Conservation (phyloP, 768 basidiomycete genomes). For the Pleurotus salmoneostramineus region DNA sequence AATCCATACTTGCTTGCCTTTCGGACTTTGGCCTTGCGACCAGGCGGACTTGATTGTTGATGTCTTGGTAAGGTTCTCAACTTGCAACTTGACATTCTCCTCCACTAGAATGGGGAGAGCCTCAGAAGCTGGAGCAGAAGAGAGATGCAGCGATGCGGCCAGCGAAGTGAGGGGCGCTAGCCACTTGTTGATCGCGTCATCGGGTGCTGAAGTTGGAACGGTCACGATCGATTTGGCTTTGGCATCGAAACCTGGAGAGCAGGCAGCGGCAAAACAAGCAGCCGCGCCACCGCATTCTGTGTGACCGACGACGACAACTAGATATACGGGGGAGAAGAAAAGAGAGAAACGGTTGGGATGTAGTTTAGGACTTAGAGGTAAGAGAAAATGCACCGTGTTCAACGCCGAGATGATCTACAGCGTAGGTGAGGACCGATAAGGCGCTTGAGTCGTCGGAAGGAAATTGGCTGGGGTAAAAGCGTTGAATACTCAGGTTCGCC, state of each 20-base stretch:
- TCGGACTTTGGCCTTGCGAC: constrained; percentile 11
- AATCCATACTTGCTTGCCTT: constrained; percentile 19
- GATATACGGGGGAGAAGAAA: constrained; percentile 6
- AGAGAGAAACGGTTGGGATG: constrained; percentile 4
- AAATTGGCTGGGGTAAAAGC: constrained; percentile 43
- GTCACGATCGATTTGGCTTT: constrained; percentile 10
- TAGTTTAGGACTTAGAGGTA: neutral
- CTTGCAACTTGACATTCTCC: constrained; percentile 38
- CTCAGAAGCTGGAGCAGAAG: constrained; percentile 12
- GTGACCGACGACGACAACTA: constrained; percentile 69
- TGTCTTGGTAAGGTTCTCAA: constrained; percentile 25
- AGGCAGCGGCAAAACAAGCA: constrained; percentile 31
- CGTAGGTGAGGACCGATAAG: constrained; percentile 55
- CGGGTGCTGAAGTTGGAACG: constrained; percentile 13
- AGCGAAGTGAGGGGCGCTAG: constrained; percentile 47
- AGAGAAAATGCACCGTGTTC: constrained; percentile 46
- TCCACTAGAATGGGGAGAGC: constrained; percentile 30
- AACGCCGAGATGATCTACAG: constrained; percentile 49
- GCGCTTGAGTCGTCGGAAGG: constrained; percentile 56
- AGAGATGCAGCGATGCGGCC: constrained; percentile 31
- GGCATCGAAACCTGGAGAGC: constrained; percentile 7
- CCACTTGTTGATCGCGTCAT: constrained; percentile 46
- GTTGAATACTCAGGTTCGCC: neutral
- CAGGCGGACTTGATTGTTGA: constrained; percentile 29
- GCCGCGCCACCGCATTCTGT: constrained; percentile 60